Conservation (phyloP, 2,329 filamentous ascomycete genomes). For the Colletotrichum liriopes region DNA sequence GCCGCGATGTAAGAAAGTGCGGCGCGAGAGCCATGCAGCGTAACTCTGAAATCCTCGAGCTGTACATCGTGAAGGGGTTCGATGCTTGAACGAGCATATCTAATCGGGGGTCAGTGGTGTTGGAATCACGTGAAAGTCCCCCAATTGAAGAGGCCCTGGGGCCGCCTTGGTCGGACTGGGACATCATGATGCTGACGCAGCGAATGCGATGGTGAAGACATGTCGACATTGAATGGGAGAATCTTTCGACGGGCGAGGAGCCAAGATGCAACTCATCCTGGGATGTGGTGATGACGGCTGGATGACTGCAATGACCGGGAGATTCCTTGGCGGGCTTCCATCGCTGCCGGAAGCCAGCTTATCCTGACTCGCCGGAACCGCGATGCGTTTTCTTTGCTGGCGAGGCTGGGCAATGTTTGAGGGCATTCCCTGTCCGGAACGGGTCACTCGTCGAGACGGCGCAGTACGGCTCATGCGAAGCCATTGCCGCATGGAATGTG, state of each 20-base stretch:
- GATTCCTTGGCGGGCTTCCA: not conserved
- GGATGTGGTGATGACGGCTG: constrained; percentile 13
- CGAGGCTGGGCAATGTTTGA: constrained; percentile 19
- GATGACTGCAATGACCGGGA: not conserved
- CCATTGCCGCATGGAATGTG: not conserved
- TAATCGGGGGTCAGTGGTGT: not conserved
- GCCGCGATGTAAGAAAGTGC: constrained; percentile 9
- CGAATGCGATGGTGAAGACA: constrained; percentile 5
- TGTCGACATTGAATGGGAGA: not conserved
- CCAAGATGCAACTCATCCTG: not conserved
- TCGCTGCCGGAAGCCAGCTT: constrained; percentile 5
- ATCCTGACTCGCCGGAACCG: not conserved
- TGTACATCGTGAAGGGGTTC: not conserved
- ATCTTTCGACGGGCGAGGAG: not conserved
- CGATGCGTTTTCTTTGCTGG: not conserved
- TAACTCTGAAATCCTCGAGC: not conserved
- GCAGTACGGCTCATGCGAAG: not conserved
- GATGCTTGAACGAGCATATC: not conserved
- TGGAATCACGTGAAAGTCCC: not conserved
- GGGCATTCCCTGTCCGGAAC: constrained; percentile 32
- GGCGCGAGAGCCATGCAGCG: not conserved
- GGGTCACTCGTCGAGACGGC: not conserved
- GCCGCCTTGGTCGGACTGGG: not conserved
- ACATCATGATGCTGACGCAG: not conserved
- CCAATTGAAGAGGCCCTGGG: not conserved